A percentile compares a stretch with the other conserved stretches of the same genome.
phyloP scores from a whole-genome alignment of 2,329 filamentous ascomycete species.

The Fusarium verrucosum region DNA sequence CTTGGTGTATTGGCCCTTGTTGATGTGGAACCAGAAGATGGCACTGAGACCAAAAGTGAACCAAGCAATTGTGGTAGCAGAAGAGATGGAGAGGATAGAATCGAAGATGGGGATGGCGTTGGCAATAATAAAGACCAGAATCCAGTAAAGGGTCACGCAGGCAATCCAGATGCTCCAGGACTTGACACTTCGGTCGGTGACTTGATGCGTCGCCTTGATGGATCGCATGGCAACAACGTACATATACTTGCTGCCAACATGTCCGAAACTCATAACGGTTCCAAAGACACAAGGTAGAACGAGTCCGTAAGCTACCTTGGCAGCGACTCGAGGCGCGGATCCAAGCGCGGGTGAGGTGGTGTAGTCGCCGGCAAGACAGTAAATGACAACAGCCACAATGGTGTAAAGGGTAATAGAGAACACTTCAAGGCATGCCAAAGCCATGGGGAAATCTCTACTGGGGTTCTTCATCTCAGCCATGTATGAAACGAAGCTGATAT shows the following conservation, averaged over 20 bases:
- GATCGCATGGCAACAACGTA: slow-evolving; percentile 47
- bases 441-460: slow-evolving; percentile 45
- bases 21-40: slow-evolving; percentile 50
- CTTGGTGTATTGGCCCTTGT: slow-evolving; percentile 38
- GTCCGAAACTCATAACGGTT: slow-evolving; percentile 47
- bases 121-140: slow-evolving; percentile 47
- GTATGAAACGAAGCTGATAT: slow-evolving; percentile 46
- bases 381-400: slow-evolving; percentile 47
- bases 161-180: slow-evolving; percentile 50
- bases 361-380: slow-evolving; percentile 47
- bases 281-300: slow-evolving; percentile 46
- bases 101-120: slow-evolving; percentile 51
- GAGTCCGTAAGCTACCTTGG: slow-evolving; percentile 48
- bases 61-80: slow-evolving; percentile 49
- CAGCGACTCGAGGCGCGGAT: slow-evolving; percentile 45
- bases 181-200: slow-evolving; percentile 46
- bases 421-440: slow-evolving; percentile 46
- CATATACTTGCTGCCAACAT: slow-evolving; percentile 48
- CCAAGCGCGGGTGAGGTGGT: slow-evolving; percentile 49
- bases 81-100: slow-evolving; percentile 50
- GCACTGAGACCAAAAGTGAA: slow-evolving; percentile 49
- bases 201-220: slow-evolving; percentile 45
- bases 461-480: slow-evolving; percentile 51
- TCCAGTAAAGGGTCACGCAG: slow-evolving; percentile 47
- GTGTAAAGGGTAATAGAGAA: slow-evolving; percentile 49